phyloP scores from a whole-genome alignment of 192 early-diverging fungal species.

The Rhizophagus prolifer region DNA sequence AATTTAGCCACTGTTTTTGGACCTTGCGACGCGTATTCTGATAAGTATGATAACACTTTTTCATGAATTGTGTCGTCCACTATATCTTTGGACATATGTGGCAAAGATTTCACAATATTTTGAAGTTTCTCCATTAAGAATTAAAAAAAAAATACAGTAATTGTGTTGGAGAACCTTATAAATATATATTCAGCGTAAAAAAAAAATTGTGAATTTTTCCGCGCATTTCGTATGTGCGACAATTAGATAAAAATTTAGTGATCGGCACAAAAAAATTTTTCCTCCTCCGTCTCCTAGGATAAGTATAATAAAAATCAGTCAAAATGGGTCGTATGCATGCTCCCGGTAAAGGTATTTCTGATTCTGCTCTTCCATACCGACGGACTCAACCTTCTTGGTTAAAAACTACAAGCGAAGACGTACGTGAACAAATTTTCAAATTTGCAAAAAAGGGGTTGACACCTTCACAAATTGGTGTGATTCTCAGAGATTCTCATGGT shows the following conservation, averaged over 20 bases:
- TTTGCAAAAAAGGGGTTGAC: slow-evolving; percentile 98
- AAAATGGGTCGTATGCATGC: slow-evolving; percentile 96
- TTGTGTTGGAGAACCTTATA: too few species aligned
- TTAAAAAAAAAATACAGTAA: too few species aligned
- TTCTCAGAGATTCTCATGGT: slow-evolving; percentile 96
- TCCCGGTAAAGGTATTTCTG: slow-evolving; percentile 95
- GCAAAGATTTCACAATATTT: slow-evolving; percentile 57
- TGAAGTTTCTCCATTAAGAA: slow-evolving; percentile 35
- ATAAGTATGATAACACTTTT: slow-evolving; percentile 69
- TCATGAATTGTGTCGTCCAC: slow-evolving; percentile 78
- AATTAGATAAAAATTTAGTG: background rate
- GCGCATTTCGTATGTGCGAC: too few species aligned
- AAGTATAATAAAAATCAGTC: slow-evolving; percentile 33
- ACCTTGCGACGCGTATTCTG: slow-evolving; percentile 40
- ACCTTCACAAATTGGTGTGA: slow-evolving; percentile 98
- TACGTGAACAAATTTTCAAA: slow-evolving; percentile 98
- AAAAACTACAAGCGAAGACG: slow-evolving; percentile 96
- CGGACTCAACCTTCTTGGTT: slow-evolving; percentile 96
- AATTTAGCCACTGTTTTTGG: slow-evolving; percentile 36
- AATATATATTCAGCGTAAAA: too few species aligned
- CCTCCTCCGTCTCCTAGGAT: background rate
- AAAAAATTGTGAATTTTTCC: too few species aligned
- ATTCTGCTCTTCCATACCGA: slow-evolving; percentile 92
- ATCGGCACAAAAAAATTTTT: background rate
- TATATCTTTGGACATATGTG: slow-evolving; percentile 66